Evolutionary conservation across 768 basidiomycete species (phyloP), one percentile per base, ranked within the genome.

Genomic region (Amanita rimosa): DNA sequence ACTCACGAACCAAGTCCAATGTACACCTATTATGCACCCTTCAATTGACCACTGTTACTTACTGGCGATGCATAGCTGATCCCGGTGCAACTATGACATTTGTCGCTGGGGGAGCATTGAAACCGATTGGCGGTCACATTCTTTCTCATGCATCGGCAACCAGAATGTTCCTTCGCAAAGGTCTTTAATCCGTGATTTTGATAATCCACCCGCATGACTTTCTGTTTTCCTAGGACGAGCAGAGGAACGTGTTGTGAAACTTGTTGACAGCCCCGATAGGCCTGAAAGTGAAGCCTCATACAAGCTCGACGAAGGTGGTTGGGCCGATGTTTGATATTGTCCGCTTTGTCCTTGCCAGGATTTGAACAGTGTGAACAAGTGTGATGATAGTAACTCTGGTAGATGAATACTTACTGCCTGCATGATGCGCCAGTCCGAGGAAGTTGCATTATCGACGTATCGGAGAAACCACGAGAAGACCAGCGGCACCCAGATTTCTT

Each of bases 21-120:
- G 86, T 84, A 60, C 5, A 43, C 71, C 58, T 14, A 39, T 34
- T 33, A 39, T 4, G 14, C 9, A 39, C 46, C 31, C 39, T 13
- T 17, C n/a, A 49, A 31, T 29, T 10, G 16, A 4, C 13, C 38
- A 8, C 16, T 33, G 7, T 27, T 17, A 17, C 19, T 19, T 19
- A 53, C n/a, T 41, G 22, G 45, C 43, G 19, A 26, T 41, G 1
- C 16, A 27, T 58, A 88, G 88, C 93, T 52, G 94, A 97, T 62
- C 94, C 94, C 17, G 94, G 94, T 43, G 93, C 92, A 43, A 90
- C 86, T 2, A 88, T 88, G 83, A 89, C 89, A 44, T 97, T 97
- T 58, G 93, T 94, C 36, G 93, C 91, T 21, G 93, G 92, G 35
- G 88, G 91, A 29, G 88, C 87, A 16, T 73, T 93, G 34, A 95